Conservation (phyloP, 2,329 filamentous ascomycete species). For the Lachnellula hyalina region DNA sequence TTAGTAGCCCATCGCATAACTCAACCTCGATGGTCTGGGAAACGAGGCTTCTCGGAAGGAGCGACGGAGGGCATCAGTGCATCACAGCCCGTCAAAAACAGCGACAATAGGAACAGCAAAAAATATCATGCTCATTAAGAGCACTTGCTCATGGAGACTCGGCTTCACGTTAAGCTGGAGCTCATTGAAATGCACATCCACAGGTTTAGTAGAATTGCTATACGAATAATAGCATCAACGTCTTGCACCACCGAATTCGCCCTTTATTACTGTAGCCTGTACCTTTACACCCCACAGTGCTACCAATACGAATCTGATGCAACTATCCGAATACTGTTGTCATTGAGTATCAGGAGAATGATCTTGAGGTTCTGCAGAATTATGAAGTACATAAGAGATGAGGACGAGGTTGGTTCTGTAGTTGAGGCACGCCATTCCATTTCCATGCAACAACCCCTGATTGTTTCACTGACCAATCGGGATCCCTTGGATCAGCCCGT, state of each 20-base stretch:
- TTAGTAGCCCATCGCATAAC: not conserved
- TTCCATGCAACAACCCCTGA: not conserved
- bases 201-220: no score
- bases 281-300: no score
- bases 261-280: no score
- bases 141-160: not conserved
- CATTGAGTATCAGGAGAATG: no score
- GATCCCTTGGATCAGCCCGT: not conserved
- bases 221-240: no score
- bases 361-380: no score
- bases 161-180: no score
- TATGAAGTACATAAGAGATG: no score
- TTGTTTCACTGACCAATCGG: not conserved
- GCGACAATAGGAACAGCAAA: not conserved
- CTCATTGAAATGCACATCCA: no score
- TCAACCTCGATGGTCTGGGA: not conserved
- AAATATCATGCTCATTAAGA: not conserved
- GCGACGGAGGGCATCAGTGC: not conserved
- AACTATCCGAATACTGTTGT: no score
- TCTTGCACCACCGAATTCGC: no score
- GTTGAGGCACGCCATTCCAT: not conserved
- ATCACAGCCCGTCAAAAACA: not conserved
- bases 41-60: constrained; percentile 1
- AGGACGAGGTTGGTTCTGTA: not conserved
- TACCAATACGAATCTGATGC: no score